Base-by-base conservation (phyloP, 257 asterid species). In the Thymus mandschuricus region DNA sequence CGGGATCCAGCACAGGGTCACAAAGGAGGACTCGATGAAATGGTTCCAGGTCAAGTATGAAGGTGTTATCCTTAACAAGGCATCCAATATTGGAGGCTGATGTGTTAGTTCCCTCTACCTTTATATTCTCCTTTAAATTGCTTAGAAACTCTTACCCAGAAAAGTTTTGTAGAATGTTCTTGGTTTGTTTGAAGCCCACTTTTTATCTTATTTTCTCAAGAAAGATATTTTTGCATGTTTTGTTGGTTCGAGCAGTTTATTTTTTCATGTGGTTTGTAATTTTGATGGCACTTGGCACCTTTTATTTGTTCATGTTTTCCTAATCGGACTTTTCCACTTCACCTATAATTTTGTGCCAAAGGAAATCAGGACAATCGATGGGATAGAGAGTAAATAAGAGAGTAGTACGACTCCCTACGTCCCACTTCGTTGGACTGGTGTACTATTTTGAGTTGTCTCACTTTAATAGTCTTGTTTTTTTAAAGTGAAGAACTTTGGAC, bases 11-110 rank as follows among this genome's bases (percentile, higher is more conserved):
- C 85, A 81, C 75, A 46, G 85, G n/a, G 85, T 81, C 66, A 81
- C 85, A 9, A 81, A 81, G 82, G 85, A 80, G 4, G 84, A 80
- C 27, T 40, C 84, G 2, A 84, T 84, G 88, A 84, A 84, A 79
- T 84, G 88, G 89, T 84, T 84, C 70, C 89, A 84, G 64, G 83
- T 81, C 62, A 84, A 84, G 58, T 84, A 84, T 5, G 89, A 84
- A 68, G 89, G 86, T 79, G 86, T 84, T 59, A 84, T 84, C 33
- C 79, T 84, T 34, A 84, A 84, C 85, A 84, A 84, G 74, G 76
- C 89, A 60, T 77, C 89, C 72, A 77, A 77, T 40, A 79, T 84
- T 30, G 84, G 72, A 56, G 68, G 75, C 49, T 67, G 35, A 58
- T 63, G 43, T 13, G 48, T 68, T 75, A 2, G 31, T 52, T 21